Evolutionary conservation across 1,284 basidiomycete species (phyloP).

Genomic region (Melampsora medusae): DNA sequence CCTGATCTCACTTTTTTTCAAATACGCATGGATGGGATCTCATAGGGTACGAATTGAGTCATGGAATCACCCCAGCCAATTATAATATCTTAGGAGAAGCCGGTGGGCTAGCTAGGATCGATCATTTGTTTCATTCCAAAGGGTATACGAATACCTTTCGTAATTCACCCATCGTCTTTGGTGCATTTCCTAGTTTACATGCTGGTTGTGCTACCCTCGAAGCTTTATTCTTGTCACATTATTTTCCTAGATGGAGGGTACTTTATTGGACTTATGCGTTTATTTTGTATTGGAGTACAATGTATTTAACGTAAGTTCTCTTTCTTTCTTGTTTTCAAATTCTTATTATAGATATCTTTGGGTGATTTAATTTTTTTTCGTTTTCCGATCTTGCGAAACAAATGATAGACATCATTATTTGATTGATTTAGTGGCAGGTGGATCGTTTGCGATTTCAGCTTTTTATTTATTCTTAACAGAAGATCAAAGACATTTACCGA

Average conservation of each 20-base stretch:
- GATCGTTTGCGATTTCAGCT: slow-evolving; percentile 77
- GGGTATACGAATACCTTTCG: slow-evolving; percentile 83
- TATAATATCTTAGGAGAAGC: slow-evolving; percentile 89
- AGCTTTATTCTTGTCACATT: slow-evolving; percentile 88
- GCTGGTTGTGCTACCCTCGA: slow-evolving; percentile 86
- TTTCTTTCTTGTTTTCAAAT: no score
- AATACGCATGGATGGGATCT: no score
- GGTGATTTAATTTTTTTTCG: no score
- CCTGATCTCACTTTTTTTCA: not conserved
- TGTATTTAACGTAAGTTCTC: slow-evolving; percentile 58
- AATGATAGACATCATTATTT: slow-evolving; percentile 72
- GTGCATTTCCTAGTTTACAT: slow-evolving; percentile 92
- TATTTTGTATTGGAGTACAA: slow-evolving; percentile 95
- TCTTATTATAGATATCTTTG: no score
- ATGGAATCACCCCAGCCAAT: slow-evolving; percentile 90
- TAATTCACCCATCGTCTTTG: slow-evolving; percentile 88
- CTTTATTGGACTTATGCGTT: slow-evolving; percentile 80
- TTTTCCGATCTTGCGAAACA: no score
- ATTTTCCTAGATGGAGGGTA: slow-evolving; percentile 71
- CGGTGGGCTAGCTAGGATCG: slow-evolving; percentile 88
- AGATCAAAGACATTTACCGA: slow-evolving; percentile 56
- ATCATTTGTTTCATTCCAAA: slow-evolving; percentile 74
- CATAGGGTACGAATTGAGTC: slow-evolving; percentile 96
- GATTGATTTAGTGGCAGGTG: slow-evolving; percentile 91
- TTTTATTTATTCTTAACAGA: slow-evolving; percentile 88